Evolutionary conservation across 176 grass and related monocot genomes (phyloP).

Genomic region (Bothriochloa decipiens): DNA sequence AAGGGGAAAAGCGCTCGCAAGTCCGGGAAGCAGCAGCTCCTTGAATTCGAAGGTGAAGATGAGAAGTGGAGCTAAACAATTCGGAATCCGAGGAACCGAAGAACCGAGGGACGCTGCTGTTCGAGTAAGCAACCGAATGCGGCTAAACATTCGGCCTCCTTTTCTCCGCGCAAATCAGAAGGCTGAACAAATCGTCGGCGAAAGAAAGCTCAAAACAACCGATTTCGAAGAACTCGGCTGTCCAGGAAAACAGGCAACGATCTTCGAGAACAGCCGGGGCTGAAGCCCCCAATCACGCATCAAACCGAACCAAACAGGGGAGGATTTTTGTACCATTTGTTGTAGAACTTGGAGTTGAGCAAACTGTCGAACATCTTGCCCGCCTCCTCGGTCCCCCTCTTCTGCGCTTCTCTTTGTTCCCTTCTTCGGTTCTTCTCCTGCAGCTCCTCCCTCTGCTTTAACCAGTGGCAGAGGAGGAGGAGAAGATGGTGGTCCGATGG

Average conservation of each 20-base stretch:
- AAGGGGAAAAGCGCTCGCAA: background rate
- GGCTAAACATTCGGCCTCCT: background rate
- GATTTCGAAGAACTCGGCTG: background rate
- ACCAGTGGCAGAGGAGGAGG: slow-evolving; percentile 23
- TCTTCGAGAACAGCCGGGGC: background rate
- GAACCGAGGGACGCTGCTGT: background rate
- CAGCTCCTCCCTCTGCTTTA: slow-evolving; percentile 21
- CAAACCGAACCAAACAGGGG: background rate
- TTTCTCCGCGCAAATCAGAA: background rate
- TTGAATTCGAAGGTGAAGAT: background rate
- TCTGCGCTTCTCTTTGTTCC: background rate
- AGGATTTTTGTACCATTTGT: slow-evolving; percentile 59
- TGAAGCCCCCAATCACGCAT: slow-evolving; percentile 7
- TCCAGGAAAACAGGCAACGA: background rate
- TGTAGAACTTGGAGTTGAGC: slow-evolving; percentile 84
- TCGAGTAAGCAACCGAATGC: background rate
- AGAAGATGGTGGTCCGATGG: too few relatives aligned
- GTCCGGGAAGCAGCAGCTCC: background rate
- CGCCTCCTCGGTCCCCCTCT: background rate
- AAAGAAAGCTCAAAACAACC: background rate
- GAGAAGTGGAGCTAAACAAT: background rate
- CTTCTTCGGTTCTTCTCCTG: background rate
- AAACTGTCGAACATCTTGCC: slow-evolving; percentile 74
- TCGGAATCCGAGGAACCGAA: slow-evolving; percentile 20
- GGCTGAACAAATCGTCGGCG: slow-evolving; percentile 3